Evolutionary conservation across 2,329 filamentous ascomycete species (phyloP), one percentile per base, ranked within the genome.

Genomic region (Balansia obtecta): DNA sequence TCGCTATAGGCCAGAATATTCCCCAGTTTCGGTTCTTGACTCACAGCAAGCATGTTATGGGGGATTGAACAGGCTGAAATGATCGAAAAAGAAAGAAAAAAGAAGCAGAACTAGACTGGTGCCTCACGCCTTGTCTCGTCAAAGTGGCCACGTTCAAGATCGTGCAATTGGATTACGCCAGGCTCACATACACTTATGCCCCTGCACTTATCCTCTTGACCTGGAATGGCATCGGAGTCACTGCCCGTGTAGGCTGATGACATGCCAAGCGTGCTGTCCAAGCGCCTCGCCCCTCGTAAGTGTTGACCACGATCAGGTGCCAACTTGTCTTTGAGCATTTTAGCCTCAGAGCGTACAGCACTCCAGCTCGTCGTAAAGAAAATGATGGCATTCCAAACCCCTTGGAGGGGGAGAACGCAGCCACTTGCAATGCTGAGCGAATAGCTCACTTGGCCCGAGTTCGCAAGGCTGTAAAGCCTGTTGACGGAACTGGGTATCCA

Each of bases 371-470:
- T 86, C 2, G 76, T 79, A 53, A 85, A 77, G 64, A 88, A 91
- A 47, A 91, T 87, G 46, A 86, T 66, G 34, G 82, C 77, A 60
- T 91, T 91, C 85, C 86, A 90, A 46, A 88, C 79, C 0, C 87
- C 86, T 62, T 91, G 87, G 0, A 88, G 71, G 0, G 86, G 85
- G 3, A 91, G 70, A 0, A 90, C 85, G 12, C 86, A 73, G 2
- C 82, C 82, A 22, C 83, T 83, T 1, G 79, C 76, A 38, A 87
- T 74, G 60, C 85, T 85, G 41, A 90, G 73, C 2, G 71, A 73
- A 60, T 82, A 90, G 57, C 71, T 76, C 52, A 75, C 69, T 27
- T 68, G 59, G 11, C 71, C 60, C 6, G 59, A 43, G 53, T 79
- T 69, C 2, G 79, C 68, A 40, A 88, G 70, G 49, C 79, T 78